Base-by-base conservation (phyloP, 1,284 basidiomycete species). In the Cerioporus squamosus region DNA sequence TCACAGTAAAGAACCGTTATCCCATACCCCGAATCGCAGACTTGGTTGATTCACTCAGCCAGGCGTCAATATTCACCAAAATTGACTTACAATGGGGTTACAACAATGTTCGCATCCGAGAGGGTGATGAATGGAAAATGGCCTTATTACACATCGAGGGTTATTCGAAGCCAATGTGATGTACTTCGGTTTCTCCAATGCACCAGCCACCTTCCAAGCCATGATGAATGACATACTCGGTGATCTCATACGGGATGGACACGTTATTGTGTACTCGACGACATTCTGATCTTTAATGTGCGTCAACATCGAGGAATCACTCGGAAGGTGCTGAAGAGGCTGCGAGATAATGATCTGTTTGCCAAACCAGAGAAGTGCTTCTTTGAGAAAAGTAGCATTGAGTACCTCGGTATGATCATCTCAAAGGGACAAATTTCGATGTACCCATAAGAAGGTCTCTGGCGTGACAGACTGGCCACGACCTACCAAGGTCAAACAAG, bases 281-380 rank as follows among this genome's bases (percentile, higher is more conserved):
- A 58, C 26, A 58, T 53, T 22, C 44, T 58, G n/a, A 53, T 58
- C 43, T 53, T 57, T n/a, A 23, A 44, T 26, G 31, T 57, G 5
- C 26, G 38, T 12, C 39, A 46, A 9, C 63, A 70, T 42, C 45
- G 56, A 2, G 22, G 45, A 9, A 62, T 72, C 23, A 63, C 70
- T 7, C 31, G 49, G 4, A 26, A 66, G 44, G 74, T 79, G 10
- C 59, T 79, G 2, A 22, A 64, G n/a, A 47, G 65, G 12, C 68
- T 79, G 4, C 51, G 63, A 1, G 44, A 68, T 7, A 38, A 69
- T 33, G 70, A 68, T 0, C 69, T 80, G 0, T 70, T 60, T 22
- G 49, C 70, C 1, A 77, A 79, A 49, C 54, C 67, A 0, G 67
- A 72, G 31, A 79, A 81, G 51, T 80, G 77, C 45, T 52, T 69